phyloP scores from a whole-genome alignment of 2,329 filamentous ascomycete genomes.

The Trichoderma aggressivum region DNA sequence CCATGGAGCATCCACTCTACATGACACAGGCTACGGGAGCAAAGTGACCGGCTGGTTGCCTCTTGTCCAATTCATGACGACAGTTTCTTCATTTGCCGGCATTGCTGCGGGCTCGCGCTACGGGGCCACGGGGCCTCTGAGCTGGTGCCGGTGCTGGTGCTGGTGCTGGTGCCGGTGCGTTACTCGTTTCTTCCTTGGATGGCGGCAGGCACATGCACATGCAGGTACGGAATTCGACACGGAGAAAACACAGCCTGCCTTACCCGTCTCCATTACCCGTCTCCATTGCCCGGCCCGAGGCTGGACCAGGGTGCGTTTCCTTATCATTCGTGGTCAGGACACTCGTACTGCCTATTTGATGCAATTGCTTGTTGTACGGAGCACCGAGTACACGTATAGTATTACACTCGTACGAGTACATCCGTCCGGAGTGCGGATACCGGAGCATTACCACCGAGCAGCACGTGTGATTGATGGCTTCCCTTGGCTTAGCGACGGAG shows the following conservation, averaged over 20 bases:
- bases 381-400: background rate
- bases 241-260: background rate
- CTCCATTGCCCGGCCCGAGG: background rate
- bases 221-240: background rate
- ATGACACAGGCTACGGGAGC: conserved; percentile 1
- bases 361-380: background rate
- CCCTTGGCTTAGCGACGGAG: background rate
- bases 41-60: background rate
- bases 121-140: background rate
- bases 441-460: background rate
- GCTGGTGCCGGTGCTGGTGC: background rate
- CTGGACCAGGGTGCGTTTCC: background rate
- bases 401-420: background rate
- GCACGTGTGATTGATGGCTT: background rate
- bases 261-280: background rate
- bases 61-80: background rate
- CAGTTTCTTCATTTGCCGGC: background rate
- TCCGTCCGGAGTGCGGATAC: background rate
- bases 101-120: background rate
- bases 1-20: conserved; percentile 4
- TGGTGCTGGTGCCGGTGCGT: background rate
- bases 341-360: background rate
- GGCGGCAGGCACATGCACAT: background rate
- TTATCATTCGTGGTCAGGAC: background rate
- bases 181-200: background rate